Percentiles rank a stretch among this genome's conserved stretches.
phyloP scores from a whole-genome alignment of 352 stramenopile species.

The Globisporangium acanthophoron region DNA sequence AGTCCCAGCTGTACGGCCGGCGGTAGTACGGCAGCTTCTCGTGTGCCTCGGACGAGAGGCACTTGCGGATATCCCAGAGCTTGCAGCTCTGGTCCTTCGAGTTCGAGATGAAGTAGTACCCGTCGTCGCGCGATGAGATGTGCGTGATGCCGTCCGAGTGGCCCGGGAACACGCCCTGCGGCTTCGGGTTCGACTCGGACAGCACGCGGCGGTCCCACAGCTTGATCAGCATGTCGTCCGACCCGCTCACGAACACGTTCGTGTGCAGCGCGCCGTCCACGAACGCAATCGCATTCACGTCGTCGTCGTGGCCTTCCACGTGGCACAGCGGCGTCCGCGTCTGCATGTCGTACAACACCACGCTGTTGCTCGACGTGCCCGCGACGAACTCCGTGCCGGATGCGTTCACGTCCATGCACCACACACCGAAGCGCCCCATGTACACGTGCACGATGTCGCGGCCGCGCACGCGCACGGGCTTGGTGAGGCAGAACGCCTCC shows the following conservation, averaged over 20 bases:
- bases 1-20: conserved; percentile 71
- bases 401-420: conserved; percentile 73
- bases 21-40: conserved; percentile 36
- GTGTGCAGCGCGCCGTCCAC: conserved; percentile 73
- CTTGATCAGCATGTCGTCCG: conserved; percentile 81
- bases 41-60: conserved; percentile 41
- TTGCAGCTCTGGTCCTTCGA: conserved; percentile 81
- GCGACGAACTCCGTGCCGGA: conserved; percentile 78
- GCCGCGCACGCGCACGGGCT: conserved; percentile 20
- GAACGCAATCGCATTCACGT: conserved; percentile 85
- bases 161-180: conserved; percentile 74
- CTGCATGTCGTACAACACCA: conserved; percentile 81
- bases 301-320: conserved; percentile 61
- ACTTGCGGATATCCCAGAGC: conserved; percentile 84
- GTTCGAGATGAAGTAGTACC: conserved; percentile 88
- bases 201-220: conserved; percentile 81
- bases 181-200: conserved; percentile 61
- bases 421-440: conserved; percentile 64
- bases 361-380: conserved; percentile 63
- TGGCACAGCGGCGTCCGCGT: conserved; percentile 63
- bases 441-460: conserved; percentile 7
- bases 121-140: conserved; percentile 78
- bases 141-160: conserved; percentile 82
- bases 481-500: conserved; percentile 40
- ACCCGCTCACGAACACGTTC: conserved; percentile 84